These are phyloP conservation scores for Amorphotheca resinae DNA, from an alignment of 495 filamentous ascomycete species.

Conservation along the genomic window DNA sequence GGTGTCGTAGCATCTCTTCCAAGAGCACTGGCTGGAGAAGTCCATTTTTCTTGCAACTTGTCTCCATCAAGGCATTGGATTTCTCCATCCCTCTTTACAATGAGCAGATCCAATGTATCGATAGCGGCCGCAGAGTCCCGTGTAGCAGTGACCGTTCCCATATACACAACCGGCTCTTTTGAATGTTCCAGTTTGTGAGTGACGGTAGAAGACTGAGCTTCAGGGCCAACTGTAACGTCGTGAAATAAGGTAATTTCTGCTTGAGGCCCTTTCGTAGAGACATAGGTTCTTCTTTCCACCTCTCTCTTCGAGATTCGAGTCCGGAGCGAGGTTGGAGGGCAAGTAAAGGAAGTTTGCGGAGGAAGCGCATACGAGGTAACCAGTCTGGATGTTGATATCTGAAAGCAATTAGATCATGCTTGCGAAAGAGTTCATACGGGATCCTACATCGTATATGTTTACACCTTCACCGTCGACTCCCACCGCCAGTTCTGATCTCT, in stretches of 20 bases:
- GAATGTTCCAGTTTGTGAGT: constrained; percentile 12
- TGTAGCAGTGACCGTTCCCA: constrained; percentile 7
- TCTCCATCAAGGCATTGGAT: constrained; percentile 35
- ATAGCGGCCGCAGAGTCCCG: neutral
- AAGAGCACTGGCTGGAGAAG: constrained; percentile 14
- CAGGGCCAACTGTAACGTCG: constrained; percentile 25
- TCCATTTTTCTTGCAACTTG: constrained; percentile 29
- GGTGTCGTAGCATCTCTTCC: constrained; percentile 8
- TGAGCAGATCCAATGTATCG: constrained; percentile 19
- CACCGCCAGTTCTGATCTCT: constrained; percentile 70
- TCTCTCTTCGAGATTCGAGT: constrained; percentile 38
- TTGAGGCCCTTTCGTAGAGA: constrained; percentile 26
- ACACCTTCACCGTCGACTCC: constrained; percentile 85
- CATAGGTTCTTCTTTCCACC: constrained; percentile 63
- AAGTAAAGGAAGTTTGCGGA: constrained; percentile 66
- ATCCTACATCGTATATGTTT: constrained; percentile 77
- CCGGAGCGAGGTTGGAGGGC: constrained; percentile 63
- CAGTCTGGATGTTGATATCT: constrained; percentile 71
- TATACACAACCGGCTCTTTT: constrained; percentile 8
- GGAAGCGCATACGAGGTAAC: constrained; percentile 78
- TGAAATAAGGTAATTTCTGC: constrained; percentile 39
- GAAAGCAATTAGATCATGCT: constrained; percentile 13
- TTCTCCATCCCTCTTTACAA: constrained; percentile 27
- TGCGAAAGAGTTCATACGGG: constrained; percentile 62
- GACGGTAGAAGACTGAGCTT: constrained; percentile 1